phyloP scores from a whole-genome alignment of 108 stramenopile genomes.

The Nitzschia palea region DNA sequence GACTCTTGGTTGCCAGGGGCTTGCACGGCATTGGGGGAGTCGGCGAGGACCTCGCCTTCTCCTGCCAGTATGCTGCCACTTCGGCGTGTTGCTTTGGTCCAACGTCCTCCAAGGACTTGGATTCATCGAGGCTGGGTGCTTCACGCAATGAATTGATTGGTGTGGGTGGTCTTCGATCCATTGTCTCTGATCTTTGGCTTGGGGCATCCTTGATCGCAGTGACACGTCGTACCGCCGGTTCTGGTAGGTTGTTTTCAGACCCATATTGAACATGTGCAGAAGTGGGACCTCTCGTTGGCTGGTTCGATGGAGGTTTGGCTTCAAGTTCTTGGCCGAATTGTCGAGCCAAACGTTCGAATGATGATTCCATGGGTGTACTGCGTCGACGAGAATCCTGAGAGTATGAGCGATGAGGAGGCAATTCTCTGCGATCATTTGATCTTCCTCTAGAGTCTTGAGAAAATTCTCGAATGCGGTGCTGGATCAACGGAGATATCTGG shows the following conservation, averaged over 20 bases:
- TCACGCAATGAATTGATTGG: not conserved
- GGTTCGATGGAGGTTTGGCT: too few relatives aligned
- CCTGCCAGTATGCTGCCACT: constrained; percentile 7
- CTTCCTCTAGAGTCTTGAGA: constrained; percentile 11
- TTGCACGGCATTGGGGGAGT: not conserved
- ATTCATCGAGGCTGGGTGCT: not conserved
- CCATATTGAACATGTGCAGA: not conserved
- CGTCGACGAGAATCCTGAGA: not conserved
- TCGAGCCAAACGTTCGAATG: constrained; percentile 5
- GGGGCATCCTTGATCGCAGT: not conserved
- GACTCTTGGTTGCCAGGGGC: not conserved
- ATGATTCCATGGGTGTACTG: not conserved
- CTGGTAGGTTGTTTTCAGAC: not conserved
- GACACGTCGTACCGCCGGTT: not conserved
- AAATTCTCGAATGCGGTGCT: constrained; percentile 19
- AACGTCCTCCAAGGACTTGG: not conserved
- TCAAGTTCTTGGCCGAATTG: not conserved
- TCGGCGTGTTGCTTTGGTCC: not conserved
- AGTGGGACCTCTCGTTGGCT: too few relatives aligned
- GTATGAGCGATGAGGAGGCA: not conserved
- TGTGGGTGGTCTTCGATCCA: not conserved
- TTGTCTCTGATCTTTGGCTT: not conserved
- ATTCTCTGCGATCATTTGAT: too few relatives aligned
- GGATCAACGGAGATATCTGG: constrained; percentile 24
- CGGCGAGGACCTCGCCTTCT: constrained; percentile 1